These are phyloP conservation scores for Paramecium tetraurelia DNA, from an alignment of 73 alveolate species.

Conservation along the genomic window DNA sequence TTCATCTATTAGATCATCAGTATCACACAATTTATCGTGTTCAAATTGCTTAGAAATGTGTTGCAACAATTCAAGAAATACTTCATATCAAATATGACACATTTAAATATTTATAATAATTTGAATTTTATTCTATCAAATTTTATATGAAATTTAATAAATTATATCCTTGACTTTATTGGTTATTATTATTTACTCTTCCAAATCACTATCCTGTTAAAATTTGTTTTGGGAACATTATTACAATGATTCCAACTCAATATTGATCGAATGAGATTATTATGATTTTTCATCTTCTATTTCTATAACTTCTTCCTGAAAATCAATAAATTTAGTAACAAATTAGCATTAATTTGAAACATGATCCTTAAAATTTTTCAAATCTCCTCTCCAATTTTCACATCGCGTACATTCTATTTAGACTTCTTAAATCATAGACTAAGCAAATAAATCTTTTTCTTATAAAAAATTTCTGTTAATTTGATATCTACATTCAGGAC, in stretches of 20 bases:
- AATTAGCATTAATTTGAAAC: neutral
- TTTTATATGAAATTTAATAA: neutral
- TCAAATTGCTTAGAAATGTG: neutral
- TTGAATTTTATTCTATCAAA: neutral
- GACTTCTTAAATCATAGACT: neutral
- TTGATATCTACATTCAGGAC: conserved; percentile 2
- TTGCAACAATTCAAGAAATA: neutral
- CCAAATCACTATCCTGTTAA: neutral
- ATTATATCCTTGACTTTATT: neutral
- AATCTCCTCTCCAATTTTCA: neutral
- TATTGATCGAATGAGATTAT: neutral
- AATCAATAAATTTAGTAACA: neutral
- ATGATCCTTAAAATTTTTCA: neutral
- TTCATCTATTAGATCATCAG: neutral
- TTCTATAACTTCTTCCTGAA: neutral
- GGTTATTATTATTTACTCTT: neutral
- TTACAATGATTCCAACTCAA: neutral
- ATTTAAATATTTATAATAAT: neutral
- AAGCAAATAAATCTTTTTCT: neutral
- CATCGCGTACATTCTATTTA: neutral
- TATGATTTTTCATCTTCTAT: neutral
- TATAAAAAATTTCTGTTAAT: neutral
- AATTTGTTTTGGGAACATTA: neutral
- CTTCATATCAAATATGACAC: neutral
- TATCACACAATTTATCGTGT: neutral